Conservation (phyloP, 177 flowering plant species). For the Vitis hybrid region DNA sequence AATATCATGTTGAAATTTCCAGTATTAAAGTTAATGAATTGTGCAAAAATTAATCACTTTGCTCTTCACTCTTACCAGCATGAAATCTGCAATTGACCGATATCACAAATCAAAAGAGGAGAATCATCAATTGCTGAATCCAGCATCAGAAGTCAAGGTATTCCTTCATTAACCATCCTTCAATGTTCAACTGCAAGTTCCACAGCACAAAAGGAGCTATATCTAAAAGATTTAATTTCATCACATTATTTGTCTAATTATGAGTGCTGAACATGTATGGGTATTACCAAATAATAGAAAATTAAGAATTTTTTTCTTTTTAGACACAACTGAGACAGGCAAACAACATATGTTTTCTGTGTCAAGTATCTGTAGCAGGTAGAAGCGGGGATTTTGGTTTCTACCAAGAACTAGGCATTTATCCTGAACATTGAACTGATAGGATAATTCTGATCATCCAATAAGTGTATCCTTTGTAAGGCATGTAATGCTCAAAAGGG, state of each 20-base stretch:
- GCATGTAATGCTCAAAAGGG: too few relatives aligned
- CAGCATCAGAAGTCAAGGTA: conserved; percentile 38
- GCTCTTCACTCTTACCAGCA: conserved; percentile 19
- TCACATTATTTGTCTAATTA: background rate
- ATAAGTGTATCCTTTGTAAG: too few relatives aligned
- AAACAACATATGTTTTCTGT: background rate
- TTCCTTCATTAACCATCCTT: background rate
- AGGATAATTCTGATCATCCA: too few relatives aligned
- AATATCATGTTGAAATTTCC: background rate
- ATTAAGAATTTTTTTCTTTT: background rate
- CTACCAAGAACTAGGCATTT: too few relatives aligned
- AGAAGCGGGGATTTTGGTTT: too few relatives aligned
- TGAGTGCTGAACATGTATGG: background rate
- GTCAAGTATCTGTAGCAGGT: background rate
- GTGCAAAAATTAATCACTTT: background rate
- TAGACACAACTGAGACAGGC: background rate
- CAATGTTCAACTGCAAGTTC: background rate
- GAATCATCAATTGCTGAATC: conserved; percentile 25
- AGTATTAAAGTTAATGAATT: background rate
- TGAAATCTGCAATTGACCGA: conserved; percentile 28
- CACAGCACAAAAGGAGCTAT: background rate
- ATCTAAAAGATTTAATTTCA: background rate
- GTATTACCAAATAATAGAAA: background rate
- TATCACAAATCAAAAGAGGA: conserved; percentile 30
- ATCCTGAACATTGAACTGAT: too few relatives aligned